A percentile compares a stretch with the other conserved stretches of the same genome.
Conservation (phyloP, 768 basidiomycete genomes). For the Pilatotrama ljubarskyi region DNA sequence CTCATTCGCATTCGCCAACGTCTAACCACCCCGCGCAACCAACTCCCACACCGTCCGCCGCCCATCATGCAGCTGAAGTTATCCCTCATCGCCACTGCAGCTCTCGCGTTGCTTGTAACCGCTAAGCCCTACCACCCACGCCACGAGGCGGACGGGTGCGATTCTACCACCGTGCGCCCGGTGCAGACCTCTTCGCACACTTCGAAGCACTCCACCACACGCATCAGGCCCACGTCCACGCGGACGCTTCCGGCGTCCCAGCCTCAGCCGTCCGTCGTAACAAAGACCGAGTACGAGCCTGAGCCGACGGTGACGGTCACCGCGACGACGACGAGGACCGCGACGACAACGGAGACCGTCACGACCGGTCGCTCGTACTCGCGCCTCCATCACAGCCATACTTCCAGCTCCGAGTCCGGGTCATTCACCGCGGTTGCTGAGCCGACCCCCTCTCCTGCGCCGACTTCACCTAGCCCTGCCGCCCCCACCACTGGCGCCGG, state of each 20-base stretch:
- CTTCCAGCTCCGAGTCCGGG: too few relatives aligned
- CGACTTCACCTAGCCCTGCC: too few relatives aligned
- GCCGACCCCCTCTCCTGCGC: too few relatives aligned
- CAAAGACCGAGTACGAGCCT: constrained; percentile 1
- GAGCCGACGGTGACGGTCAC: constrained; percentile 7
- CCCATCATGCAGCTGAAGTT: constrained; percentile 6
- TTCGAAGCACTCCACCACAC: background rate
- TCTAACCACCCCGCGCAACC: too few relatives aligned
- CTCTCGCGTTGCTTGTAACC: constrained; percentile 9
- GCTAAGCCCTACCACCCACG: constrained; percentile 3
- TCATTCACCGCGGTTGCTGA: too few relatives aligned
- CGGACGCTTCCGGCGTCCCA: background rate
- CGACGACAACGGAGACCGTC: constrained; percentile 2
- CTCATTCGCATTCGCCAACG: background rate
- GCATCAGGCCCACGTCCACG: background rate
- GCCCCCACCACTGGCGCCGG: background rate
- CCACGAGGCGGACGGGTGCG: background rate
- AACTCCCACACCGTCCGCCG: background rate
- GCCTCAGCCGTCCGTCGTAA: background rate
- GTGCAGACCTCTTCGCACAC: background rate
- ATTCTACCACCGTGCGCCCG: background rate
- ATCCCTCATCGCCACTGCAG: constrained; percentile 4
- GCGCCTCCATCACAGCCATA: too few relatives aligned
- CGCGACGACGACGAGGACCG: background rate
- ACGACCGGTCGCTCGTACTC: background rate